Percentiles rank a stretch among this genome's conserved stretches.
Evolutionary conservation across 2,329 filamentous ascomycete species (phyloP).

Genomic region (Alternaria burnsii): DNA sequence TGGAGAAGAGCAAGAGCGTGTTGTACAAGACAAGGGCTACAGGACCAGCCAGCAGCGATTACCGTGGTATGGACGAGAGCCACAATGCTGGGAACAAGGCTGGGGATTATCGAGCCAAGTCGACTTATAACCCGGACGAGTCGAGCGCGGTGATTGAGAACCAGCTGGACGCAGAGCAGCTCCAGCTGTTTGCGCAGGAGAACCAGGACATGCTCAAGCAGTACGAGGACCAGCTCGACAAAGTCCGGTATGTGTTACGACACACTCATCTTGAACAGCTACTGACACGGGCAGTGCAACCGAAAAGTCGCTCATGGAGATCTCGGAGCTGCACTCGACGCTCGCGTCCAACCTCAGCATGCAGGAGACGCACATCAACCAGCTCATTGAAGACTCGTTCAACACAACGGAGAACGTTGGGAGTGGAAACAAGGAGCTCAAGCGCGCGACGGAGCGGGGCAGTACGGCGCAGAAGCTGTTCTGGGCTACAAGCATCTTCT

Average conservation of each 20-base stretch:
- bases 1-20: conserved; percentile 89
- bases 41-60: conserved; percentile 34
- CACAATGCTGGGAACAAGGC: conserved; percentile 18
- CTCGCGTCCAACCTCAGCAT: conserved; percentile 85
- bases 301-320: conserved; percentile 90
- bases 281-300: conserved; percentile 69
- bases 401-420: conserved; percentile 86
- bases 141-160: conserved; percentile 55
- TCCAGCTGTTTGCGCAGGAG: conserved; percentile 92
- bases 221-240: conserved; percentile 91
- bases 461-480: conserved; percentile 61
- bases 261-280: background rate
- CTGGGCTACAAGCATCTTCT: conserved; percentile 57
- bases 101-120: conserved; percentile 39
- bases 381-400: conserved; percentile 83
- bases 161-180: conserved; percentile 80
- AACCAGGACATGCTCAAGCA: conserved; percentile 93
- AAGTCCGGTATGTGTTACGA: conserved; percentile 77
- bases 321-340: conserved; percentile 88
- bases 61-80: conserved; percentile 30
- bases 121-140: conserved; percentile 33
- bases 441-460: conserved; percentile 72
- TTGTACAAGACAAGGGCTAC: conserved; percentile 71
- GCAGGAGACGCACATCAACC: conserved; percentile 88
- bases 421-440: conserved; percentile 89